phyloP scores from a whole-genome alignment of 306 rosid species.

The Clitoria ternatea region DNA sequence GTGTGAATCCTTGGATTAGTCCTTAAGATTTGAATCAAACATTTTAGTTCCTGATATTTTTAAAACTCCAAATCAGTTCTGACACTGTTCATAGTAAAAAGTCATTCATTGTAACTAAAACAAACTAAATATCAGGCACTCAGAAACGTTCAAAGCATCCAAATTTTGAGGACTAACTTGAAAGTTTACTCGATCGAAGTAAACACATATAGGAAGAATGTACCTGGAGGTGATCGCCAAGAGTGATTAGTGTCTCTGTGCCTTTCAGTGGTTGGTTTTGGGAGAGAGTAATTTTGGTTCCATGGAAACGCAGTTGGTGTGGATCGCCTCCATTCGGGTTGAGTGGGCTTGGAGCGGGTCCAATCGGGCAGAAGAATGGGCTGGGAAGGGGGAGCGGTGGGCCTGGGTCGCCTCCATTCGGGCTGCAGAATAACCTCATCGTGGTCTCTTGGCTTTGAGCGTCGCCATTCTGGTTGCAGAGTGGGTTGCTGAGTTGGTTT shows the following conservation, averaged over 20 bases:
- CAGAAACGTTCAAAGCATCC: too few relatives aligned
- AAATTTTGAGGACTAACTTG: too few relatives aligned
- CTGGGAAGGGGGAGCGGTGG: not conserved
- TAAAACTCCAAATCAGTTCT: too few relatives aligned
- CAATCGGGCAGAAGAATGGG: conserved; percentile 21
- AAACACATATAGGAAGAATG: not conserved
- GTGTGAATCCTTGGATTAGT: too few relatives aligned
- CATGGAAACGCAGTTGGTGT: conserved; percentile 24
- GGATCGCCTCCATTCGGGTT: conserved; percentile 28
- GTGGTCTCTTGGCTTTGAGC: not conserved
- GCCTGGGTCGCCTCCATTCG: conserved; percentile 23
- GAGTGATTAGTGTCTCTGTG: not conserved
- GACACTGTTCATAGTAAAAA: too few relatives aligned
- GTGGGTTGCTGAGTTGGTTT: not conserved
- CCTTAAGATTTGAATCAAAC: too few relatives aligned
- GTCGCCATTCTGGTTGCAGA: conserved; percentile 28
- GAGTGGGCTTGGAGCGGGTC: conserved; percentile 2
- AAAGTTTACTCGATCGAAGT: too few relatives aligned
- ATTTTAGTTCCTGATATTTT: too few relatives aligned
- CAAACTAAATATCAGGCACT: too few relatives aligned
- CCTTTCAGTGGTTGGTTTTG: not conserved
- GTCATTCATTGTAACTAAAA: too few relatives aligned
- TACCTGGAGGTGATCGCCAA: conserved; percentile 3
- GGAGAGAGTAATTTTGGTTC: conserved; percentile 9
- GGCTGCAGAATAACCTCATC: conserved; percentile 27